Evolutionary conservation across 1,284 basidiomycete genomes (phyloP), one percentile per base, ranked within the genome.

Genomic region (Testicularia cyperi): DNA sequence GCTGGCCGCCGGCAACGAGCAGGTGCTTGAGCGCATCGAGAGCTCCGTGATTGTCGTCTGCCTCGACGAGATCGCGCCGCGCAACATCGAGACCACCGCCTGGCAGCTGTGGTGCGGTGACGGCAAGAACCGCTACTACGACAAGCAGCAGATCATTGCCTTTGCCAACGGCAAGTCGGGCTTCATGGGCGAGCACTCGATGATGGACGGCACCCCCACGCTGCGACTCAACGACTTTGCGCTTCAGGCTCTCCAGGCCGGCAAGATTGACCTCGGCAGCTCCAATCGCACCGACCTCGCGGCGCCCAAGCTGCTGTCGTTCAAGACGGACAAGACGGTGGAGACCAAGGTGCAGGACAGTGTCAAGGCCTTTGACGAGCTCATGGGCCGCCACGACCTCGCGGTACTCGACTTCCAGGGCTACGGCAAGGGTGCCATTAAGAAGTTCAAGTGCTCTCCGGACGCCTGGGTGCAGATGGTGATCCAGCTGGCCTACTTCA

Each of bases 161-260:
- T 63, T 62, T 14, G 53, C 88, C 95, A 26, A 95, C 88, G 95
- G 91, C 43, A 88, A 91, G 52, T 90, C 90, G 21, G 94, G 90
- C 1, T 99, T 95, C 65, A 86, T 92, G 83, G 91, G 91, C 42
- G 91, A 94, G 78, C 90, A 94, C 78, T 90, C 88, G 12, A 90
- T 88, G 76, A 90, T 92, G 88, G 94, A 96, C 74, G 94, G 94
- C 33, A 97, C 92, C 0, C 89, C 94, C 0, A 97, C 94, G 0
- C 81, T 96, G 24, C 86, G 94, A 44, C 79, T 97, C 81, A 97
- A 95, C 80, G 94, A 99, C 77, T 99, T 92, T 78, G 80, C 91
- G 43, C 80, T 97, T 31, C 88, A 85, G 13, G 83, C 87, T 1
- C 80, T 97, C 33, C 85, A 85, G 6, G 80, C 83, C n/a, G 83